Evolutionary conservation across 495 filamentous ascomycete genomes (phyloP), one percentile per base, ranked within the genome.

Genomic region (Talaromyces ruber): DNA sequence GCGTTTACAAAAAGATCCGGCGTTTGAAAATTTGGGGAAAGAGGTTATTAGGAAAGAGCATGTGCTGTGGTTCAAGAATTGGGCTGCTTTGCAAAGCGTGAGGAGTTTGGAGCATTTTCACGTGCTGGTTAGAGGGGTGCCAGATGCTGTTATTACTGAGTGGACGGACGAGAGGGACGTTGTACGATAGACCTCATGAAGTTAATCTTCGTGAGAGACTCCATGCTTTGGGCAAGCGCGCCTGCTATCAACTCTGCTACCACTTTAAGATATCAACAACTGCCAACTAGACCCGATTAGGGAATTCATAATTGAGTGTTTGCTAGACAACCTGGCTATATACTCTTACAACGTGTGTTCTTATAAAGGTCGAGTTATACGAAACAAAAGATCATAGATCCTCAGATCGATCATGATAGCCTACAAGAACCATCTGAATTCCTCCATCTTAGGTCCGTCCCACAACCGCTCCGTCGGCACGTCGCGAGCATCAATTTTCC

Each of bases 31-130:
- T 12, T 3, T 60, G 39, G 64, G 34, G 45, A 24, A 43, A 51
- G 67, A 74, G 3, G 72, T 67, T 25, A 28, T 67, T 71, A 75
- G 73, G 29, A 73, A 78, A 26, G 79, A 84, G 6, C 83, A 81
- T 62, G 90, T 96, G 63, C 63, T 92, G 66, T 97, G 90, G 89
- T 96, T 96, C 69, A 96, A 96, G 81, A 97, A 97, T 68, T 95
- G 90, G 89, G 85, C 85, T 56, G 83, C 83, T n/a, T 71, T 96
- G 69, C 92, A 96, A 76, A 95, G 91, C 71, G 91, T 97, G 55
- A 77, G 88, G 58, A 82, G 85, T 6, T 73, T 96, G 61, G 92
- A 96, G 66, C 92, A 90, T 78, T 75, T 91, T 5, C 87, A 90
- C 79, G 76, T 91, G 14, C 71, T 92, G 62, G 76, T 92, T 14